These are phyloP conservation scores for Aureobasidium sp. DNA, from an alignment of 2,329 filamentous ascomycete genomes.

Conservation along the genomic window DNA sequence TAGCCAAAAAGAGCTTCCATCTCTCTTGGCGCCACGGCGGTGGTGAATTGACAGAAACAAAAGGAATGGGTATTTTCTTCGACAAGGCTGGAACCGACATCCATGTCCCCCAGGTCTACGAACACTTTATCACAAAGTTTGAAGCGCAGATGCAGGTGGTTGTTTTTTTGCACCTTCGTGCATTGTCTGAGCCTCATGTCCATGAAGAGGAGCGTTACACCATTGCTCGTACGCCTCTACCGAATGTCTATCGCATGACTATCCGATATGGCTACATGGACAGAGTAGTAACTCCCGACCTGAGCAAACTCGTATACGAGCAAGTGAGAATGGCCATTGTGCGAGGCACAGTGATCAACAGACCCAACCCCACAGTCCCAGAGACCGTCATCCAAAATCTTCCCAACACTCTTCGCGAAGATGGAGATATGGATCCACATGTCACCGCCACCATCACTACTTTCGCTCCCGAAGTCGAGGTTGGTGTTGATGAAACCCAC, in stretches of 20 bases:
- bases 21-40: constrained; percentile 33
- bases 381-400: background rate
- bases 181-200: constrained; percentile 17
- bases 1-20: constrained; percentile 18
- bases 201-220: constrained; percentile 17
- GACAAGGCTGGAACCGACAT: constrained; percentile 62
- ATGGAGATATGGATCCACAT: background rate
- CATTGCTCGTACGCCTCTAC: constrained; percentile 15
- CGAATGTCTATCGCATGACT: constrained; percentile 18
- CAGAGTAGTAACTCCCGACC: constrained; percentile 18
- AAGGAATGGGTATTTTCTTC: constrained; percentile 64
- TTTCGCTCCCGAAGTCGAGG: background rate
- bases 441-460: background rate
- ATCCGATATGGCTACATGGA: constrained; percentile 20
- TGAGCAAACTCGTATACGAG: constrained; percentile 18
- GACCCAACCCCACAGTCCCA: background rate
- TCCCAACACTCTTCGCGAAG: background rate
- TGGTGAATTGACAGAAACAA: constrained; percentile 31
- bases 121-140: constrained; percentile 19
- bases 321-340: constrained; percentile 17
- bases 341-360: background rate
- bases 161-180: constrained; percentile 19
- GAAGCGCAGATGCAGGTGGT: constrained; percentile 18
- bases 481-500: background rate
- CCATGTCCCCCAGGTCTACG: constrained; percentile 35